Evolutionary conservation across 78 protist genomes (phyloP).

Genomic region (Chrysochromulina parva): DNA sequence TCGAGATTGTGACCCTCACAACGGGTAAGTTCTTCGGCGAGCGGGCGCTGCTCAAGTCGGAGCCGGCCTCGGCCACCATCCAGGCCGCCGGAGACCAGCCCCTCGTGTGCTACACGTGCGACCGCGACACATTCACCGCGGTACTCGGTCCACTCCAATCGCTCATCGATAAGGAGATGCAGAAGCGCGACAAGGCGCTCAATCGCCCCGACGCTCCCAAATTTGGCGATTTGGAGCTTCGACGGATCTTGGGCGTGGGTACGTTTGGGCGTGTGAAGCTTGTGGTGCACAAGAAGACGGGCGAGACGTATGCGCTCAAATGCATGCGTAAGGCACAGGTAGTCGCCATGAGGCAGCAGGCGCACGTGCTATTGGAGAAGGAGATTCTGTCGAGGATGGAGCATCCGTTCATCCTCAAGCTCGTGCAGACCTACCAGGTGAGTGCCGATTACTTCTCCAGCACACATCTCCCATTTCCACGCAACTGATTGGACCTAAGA

Average conservation of each 20-base stretch:
- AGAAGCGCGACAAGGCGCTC: not conserved
- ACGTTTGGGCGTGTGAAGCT: slow-evolving; percentile 47
- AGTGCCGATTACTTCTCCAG: too few species aligned
- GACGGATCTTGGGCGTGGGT: too few species aligned
- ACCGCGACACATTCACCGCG: not conserved
- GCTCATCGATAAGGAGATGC: not conserved
- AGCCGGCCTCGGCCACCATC: not conserved
- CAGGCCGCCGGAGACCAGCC: not conserved
- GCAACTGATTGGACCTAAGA: too few species aligned
- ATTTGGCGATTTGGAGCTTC: not conserved
- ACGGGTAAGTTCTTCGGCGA: not conserved
- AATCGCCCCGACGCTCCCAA: not conserved
- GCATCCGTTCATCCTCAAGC: slow-evolving; percentile 43
- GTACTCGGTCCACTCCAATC: not conserved
- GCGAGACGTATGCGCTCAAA: slow-evolving; percentile 36
- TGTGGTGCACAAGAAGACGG: not conserved
- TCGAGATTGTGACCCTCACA: not conserved
- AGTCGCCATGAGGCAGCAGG: slow-evolving; percentile 10
- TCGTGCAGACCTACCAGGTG: not conserved
- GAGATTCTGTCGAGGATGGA: not conserved
- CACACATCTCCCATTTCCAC: too few species aligned
- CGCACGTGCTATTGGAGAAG: slow-evolving; percentile 45
- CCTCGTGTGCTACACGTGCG: not conserved
- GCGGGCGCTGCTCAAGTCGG: not conserved
- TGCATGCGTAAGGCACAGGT: slow-evolving; percentile 21